These are phyloP conservation scores for Phytophthora sp. DNA, from an alignment of 352 stramenopile genomes.

Conservation along the genomic window DNA sequence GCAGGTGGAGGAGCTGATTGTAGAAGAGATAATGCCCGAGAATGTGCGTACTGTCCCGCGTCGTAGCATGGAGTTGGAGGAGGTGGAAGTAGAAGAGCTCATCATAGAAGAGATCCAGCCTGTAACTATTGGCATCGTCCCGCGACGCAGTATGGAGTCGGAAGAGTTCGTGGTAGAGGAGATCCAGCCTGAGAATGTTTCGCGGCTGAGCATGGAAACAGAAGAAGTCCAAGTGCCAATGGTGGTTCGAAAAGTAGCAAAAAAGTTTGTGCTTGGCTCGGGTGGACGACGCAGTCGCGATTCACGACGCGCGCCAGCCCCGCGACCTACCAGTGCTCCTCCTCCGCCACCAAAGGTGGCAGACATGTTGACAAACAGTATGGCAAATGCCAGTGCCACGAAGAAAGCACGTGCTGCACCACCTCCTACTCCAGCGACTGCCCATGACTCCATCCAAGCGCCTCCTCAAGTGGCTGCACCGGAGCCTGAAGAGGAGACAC, in stretches of 20 bases:
- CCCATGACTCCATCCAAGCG: neutral
- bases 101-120: conserved; percentile 38
- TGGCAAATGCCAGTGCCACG: conserved; percentile 31
- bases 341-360: conserved; percentile 38
- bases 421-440: conserved; percentile 15
- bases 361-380: conserved; percentile 39
- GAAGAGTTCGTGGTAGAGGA: conserved; percentile 27
- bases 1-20: conserved; percentile 51
- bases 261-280: conserved; percentile 46
- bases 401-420: conserved; percentile 26
- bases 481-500: conserved; percentile 36
- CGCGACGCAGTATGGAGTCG: conserved; percentile 9
- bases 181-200: conserved; percentile 21
- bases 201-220: conserved; percentile 21
- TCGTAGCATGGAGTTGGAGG: conserved; percentile 33
- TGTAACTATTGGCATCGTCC: conserved; percentile 27
- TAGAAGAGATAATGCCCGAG: conserved; percentile 60
- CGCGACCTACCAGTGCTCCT: conserved; percentile 23
- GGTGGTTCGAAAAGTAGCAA: conserved; percentile 55
- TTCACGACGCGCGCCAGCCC: conserved; percentile 24
- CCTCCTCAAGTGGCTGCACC: conserved; percentile 1
- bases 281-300: conserved; percentile 46
- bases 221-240: conserved; percentile 48
- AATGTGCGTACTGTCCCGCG: conserved; percentile 31
- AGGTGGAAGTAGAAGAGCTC: conserved; percentile 34